phyloP scores from a whole-genome alignment of 805 yeast species.

The Candida pseudofarinosa region DNA sequence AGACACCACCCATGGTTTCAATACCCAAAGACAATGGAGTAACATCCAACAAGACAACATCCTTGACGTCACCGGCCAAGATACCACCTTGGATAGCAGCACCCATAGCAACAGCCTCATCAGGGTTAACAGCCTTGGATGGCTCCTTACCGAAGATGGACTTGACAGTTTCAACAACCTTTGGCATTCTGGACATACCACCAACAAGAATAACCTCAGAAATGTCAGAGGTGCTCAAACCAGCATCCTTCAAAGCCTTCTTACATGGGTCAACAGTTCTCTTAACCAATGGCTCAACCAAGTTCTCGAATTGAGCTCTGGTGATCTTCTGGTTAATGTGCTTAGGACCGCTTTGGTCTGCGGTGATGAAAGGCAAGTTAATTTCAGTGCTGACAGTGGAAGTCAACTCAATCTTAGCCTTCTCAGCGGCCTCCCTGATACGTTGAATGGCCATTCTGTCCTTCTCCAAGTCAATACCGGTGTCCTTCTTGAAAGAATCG shows the following conservation, averaged over 20 bases:
- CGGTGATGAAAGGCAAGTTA: constrained; percentile 82
- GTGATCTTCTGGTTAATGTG: constrained; percentile 68
- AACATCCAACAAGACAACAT: constrained; percentile 83
- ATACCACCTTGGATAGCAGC: constrained; percentile 99
- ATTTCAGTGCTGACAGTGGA: constrained; percentile 68
- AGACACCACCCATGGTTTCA: constrained; percentile 97
- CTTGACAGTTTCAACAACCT: constrained; percentile 74
- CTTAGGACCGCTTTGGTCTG: constrained; percentile 79
- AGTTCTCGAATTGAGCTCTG: constrained; percentile 63
- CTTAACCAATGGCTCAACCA: constrained; percentile 67
- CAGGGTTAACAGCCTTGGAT: constrained; percentile 90
- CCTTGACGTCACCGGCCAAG: constrained; percentile 90
- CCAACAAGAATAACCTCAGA: constrained; percentile 84
- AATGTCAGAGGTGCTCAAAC: constrained; percentile 57
- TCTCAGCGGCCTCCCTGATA: constrained; percentile 83
- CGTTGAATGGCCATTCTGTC: constrained; percentile 82
- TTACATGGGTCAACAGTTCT: constrained; percentile 72
- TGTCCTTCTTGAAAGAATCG: constrained; percentile 70
- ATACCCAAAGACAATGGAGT: constrained; percentile 91
- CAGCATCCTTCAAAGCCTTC: constrained; percentile 81
- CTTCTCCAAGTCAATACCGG: constrained; percentile 58
- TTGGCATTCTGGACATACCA: constrained; percentile 92
- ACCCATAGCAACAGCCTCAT: constrained; percentile 92
- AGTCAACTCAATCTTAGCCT: constrained; percentile 83
- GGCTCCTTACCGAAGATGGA: constrained; percentile 77